Conservation (phyloP, 495 filamentous ascomycete species). For the Tuber melanosporum region DNA sequence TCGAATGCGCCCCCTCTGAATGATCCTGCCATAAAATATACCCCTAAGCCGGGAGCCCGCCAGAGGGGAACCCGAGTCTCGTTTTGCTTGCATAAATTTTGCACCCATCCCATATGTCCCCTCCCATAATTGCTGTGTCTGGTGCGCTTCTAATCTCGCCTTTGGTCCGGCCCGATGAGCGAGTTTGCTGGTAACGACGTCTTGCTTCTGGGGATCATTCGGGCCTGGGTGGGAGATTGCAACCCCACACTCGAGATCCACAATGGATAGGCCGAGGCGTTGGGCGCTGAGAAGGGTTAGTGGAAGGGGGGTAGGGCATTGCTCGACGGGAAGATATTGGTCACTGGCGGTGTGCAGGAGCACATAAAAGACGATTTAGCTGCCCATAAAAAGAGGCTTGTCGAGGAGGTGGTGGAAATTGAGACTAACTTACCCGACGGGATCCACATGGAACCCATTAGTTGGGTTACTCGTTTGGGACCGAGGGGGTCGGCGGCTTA, state of each 20-base stretch:
- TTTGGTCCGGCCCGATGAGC: conserved; percentile 7
- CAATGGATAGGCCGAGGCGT: too few species aligned
- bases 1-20: not conserved
- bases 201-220: not conserved
- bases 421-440: not conserved
- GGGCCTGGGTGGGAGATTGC: not conserved
- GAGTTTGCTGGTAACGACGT: not conserved
- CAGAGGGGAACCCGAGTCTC: conserved; percentile 8
- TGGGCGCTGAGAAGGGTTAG: too few species aligned
- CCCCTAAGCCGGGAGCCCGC: conserved; percentile 12
- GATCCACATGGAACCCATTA: not conserved
- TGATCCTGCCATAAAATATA: not conserved
- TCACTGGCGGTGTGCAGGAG: not conserved
- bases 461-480: not conserved
- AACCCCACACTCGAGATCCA: not conserved
- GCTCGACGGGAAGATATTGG: not conserved
- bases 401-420: too few species aligned
- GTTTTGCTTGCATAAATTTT: conserved; percentile 14
- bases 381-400: too few species aligned
- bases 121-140: not conserved
- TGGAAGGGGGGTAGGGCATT: not conserved
- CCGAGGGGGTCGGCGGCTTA: not conserved
- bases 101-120: conserved; percentile 8
- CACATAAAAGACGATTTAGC: not conserved
- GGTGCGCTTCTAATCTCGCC: conserved; percentile 9